Percentiles rank a stretch among this genome's conserved stretches.
Conservation (phyloP, 345 rosid genomes). For the Salix exigua region DNA sequence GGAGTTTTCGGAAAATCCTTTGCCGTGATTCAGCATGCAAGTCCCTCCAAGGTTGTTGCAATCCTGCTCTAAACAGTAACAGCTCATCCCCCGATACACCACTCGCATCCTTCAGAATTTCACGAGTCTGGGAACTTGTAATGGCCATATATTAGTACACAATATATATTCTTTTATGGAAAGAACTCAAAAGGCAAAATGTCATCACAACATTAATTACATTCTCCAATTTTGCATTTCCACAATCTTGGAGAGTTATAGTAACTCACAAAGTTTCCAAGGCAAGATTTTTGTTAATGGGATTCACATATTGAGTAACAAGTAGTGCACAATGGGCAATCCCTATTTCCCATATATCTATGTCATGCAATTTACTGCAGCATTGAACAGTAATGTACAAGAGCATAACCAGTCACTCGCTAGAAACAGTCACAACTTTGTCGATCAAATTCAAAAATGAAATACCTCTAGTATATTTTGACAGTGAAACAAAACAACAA, state of each 20-base stretch:
- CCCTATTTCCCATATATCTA: no score
- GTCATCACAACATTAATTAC: conserved; percentile 1
- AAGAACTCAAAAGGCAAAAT: not conserved
- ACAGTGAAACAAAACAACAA: not conserved
- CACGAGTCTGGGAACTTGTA: conserved; percentile 51
- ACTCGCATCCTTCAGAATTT: conserved; percentile 59
- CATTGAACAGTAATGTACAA: no score
- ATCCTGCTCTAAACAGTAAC: conserved; percentile 51
- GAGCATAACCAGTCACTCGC: not conserved
- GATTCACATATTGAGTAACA: no score
- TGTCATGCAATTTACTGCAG: not conserved
- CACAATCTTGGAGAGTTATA: not conserved
- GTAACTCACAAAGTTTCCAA: not conserved
- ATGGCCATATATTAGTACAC: conserved; percentile 13
- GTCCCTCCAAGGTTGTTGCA: conserved; percentile 31
- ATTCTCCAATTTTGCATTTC: not conserved
- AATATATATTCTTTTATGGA: not conserved
- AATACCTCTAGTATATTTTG: not conserved
- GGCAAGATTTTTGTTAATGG: not conserved
- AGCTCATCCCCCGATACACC: conserved; percentile 37
- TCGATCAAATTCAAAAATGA: not conserved
- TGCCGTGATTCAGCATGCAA: conserved; percentile 26
- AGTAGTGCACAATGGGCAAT: no score
- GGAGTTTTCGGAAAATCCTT: conserved; percentile 11
- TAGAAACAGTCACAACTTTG: not conserved